These are phyloP conservation scores for Vinca minor DNA, from an alignment of 257 asterid genomes.

Conservation along the genomic window DNA sequence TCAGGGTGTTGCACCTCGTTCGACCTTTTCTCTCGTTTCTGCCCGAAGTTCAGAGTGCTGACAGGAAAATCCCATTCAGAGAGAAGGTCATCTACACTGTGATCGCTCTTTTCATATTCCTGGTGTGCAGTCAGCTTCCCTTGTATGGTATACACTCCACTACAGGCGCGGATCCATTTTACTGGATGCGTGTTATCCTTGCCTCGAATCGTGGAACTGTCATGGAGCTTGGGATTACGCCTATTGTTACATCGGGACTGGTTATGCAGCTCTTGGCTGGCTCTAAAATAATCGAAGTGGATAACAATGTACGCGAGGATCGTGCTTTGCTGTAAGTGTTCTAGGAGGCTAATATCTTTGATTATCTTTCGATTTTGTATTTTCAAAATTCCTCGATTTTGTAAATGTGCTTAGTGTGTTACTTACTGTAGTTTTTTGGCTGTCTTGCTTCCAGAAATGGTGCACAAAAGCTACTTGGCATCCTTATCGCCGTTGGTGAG, in stretches of 20 bases:
- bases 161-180: slow-evolving; percentile 68
- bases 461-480: slow-evolving; percentile 60
- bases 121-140: slow-evolving; percentile 71
- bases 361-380: background rate
- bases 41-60: slow-evolving; percentile 67
- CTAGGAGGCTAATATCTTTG: no score
- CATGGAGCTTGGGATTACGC: slow-evolving; percentile 72
- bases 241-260: slow-evolving; percentile 61
- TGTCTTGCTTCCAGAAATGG: slow-evolving; percentile 37
- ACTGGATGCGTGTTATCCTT: slow-evolving; percentile 71
- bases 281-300: slow-evolving; percentile 59
- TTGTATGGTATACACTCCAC: slow-evolving; percentile 65
- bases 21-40: slow-evolving; percentile 55
- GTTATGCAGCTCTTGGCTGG: slow-evolving; percentile 70
- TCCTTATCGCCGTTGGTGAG: slow-evolving; percentile 61
- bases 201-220: slow-evolving; percentile 69
- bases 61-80: slow-evolving; percentile 55
- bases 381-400: background rate
- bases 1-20: slow-evolving; percentile 65
- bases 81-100: slow-evolving; percentile 60
- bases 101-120: slow-evolving; percentile 48
- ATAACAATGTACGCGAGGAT: slow-evolving; percentile 68
- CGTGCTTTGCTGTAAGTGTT: slow-evolving; percentile 57
- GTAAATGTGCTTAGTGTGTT: background rate
- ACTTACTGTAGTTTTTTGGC: background rate